Percentiles rank a stretch among this genome's conserved stretches.
Conservation (phyloP, 345 rosid species). For the Alliaria petiolata region DNA sequence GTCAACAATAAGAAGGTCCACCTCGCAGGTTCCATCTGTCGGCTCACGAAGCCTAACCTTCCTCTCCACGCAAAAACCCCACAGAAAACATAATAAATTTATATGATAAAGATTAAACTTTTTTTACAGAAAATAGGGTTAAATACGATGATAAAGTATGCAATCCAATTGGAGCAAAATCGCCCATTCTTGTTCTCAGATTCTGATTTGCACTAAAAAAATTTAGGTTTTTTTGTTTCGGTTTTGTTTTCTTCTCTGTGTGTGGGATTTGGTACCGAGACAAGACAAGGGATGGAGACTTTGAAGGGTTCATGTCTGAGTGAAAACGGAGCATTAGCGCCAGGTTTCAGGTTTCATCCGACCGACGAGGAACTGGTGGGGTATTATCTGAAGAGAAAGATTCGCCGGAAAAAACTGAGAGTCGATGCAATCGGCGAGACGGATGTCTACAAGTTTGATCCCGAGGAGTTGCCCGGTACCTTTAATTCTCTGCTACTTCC, state of each 20-base stretch:
- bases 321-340: constrained; percentile 55
- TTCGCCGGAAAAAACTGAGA: constrained; percentile 50
- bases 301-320: background rate
- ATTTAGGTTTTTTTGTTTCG: too few relatives aligned
- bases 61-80: constrained; percentile 21
- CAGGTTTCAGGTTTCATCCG: constrained; percentile 93
- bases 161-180: background rate
- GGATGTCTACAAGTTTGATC: constrained; percentile 93
- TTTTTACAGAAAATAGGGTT: background rate
- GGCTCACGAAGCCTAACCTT: constrained; percentile 3
- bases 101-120: background rate
- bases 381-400: constrained; percentile 78
- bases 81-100: background rate
- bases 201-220: background rate
- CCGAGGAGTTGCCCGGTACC: constrained; percentile 86
- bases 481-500: background rate
- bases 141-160: background rate
- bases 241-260: background rate
- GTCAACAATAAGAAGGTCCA: background rate
- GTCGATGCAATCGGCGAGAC: constrained; percentile 60
- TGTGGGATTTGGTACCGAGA: background rate
- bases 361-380: constrained; percentile 87
- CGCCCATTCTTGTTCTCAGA: background rate
- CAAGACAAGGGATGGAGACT: constrained; percentile 15
- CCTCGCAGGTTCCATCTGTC: background rate